Percentiles rank a stretch among this genome's conserved stretches.
Conservation (phyloP, 192 early-diverging fungal genomes). For the Obelidium mucronatum region DNA sequence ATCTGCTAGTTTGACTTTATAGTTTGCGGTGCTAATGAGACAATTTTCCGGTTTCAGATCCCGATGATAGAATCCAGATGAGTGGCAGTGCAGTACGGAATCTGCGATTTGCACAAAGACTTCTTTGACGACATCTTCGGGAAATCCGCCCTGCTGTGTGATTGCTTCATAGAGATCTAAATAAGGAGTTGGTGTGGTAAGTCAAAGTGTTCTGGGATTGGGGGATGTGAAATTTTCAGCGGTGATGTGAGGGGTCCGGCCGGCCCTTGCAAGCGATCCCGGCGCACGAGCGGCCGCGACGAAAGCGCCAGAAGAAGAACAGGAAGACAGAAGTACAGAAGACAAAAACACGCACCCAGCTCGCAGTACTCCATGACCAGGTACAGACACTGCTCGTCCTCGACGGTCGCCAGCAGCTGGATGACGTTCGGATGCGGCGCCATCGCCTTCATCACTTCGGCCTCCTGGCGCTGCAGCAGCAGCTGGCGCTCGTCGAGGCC, state of each 20-base stretch:
- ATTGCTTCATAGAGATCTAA: slow-evolving; percentile 46
- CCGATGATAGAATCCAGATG: slow-evolving; percentile 84
- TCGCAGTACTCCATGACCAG: slow-evolving; percentile 49
- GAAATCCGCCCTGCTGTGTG: slow-evolving; percentile 45
- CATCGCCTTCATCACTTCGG: slow-evolving; percentile 37
- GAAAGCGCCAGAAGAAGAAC: too few species aligned
- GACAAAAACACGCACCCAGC: slow-evolving; percentile 25
- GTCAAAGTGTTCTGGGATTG: background rate
- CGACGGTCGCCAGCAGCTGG: slow-evolving; percentile 36
- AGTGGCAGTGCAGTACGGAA: slow-evolving; percentile 80
- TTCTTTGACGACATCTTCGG: slow-evolving; percentile 51
- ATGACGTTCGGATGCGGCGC: slow-evolving; percentile 38
- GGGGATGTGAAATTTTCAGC: background rate
- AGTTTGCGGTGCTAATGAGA: slow-evolving; percentile 54
- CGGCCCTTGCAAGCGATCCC: too few species aligned
- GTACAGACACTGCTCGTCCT: slow-evolving; percentile 41
- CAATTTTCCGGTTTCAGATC: slow-evolving; percentile 97
- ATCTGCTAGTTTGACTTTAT: slow-evolving; percentile 83
- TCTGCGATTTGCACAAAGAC: slow-evolving; percentile 80
- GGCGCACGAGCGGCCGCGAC: background rate
- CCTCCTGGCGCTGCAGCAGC: slow-evolving; percentile 44
- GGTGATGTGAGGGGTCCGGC: background rate
- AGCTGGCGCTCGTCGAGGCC: slow-evolving; percentile 43
- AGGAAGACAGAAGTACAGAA: too few species aligned
- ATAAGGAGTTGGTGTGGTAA: background rate